phyloP scores from a whole-genome alignment of 1,139 yeast species.

The Hyphopichia pseudoburtonii region DNA sequence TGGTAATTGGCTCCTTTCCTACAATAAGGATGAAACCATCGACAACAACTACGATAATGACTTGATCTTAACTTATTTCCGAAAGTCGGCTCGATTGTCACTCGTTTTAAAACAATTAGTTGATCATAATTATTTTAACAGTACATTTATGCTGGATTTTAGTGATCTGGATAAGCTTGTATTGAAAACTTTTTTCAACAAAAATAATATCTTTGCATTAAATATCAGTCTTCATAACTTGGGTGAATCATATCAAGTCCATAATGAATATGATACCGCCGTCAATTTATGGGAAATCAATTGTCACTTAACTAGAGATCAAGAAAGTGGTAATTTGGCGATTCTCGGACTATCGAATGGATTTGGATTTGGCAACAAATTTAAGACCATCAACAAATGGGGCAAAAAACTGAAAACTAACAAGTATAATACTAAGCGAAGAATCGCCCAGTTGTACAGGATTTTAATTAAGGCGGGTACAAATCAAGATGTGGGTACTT shows the following conservation, averaged over 20 bases:
- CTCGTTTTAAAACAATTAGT: slow-evolving; percentile 13
- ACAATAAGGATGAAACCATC: slow-evolving; percentile 9
- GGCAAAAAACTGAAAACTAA: slow-evolving; percentile 15
- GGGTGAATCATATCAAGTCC: slow-evolving; percentile 20
- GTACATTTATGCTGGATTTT: slow-evolving; percentile 5
- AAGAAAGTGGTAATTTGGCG: slow-evolving; percentile 22
- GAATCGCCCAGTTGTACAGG: slow-evolving; percentile 24
- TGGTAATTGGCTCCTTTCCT: slow-evolving; percentile 23
- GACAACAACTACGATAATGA: slow-evolving; percentile 16
- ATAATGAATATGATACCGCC: slow-evolving; percentile 15
- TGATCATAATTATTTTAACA: slow-evolving; percentile 7
- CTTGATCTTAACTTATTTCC: slow-evolving; percentile 17
- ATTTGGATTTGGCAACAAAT: slow-evolving; percentile 18
- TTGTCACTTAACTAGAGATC: slow-evolving; percentile 19
- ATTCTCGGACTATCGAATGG: slow-evolving; percentile 23
- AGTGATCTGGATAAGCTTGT: slow-evolving; percentile 7
- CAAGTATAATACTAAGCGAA: slow-evolving; percentile 20
- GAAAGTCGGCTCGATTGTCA: slow-evolving; percentile 18
- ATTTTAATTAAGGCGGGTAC: slow-evolving; percentile 16
- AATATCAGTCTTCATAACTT: slow-evolving; percentile 17
- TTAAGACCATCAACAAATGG: slow-evolving; percentile 8
- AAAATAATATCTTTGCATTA: slow-evolving; percentile 20
- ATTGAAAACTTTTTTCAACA: slow-evolving; percentile 13
- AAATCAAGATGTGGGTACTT: slow-evolving; percentile 15
- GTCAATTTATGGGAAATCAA: slow-evolving; percentile 24